These are phyloP conservation scores for Yamadazyma songkhlaensis DNA, from an alignment of 1,139 yeast species.

Conservation along the genomic window DNA sequence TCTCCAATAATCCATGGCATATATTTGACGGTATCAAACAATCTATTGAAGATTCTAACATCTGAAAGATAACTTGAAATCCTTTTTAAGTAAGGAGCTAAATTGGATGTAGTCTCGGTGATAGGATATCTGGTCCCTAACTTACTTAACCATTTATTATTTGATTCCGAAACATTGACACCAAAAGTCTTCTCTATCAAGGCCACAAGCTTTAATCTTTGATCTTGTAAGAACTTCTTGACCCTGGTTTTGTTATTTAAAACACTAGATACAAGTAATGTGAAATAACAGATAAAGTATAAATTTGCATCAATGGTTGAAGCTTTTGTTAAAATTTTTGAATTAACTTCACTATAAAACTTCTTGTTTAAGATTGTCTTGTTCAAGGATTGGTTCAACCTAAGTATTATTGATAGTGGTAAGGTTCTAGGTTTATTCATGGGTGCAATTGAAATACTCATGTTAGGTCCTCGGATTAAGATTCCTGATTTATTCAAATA, in stretches of 20 bases:
- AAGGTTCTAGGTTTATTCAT: slow-evolving; percentile 8
- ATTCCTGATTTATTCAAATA: not conserved
- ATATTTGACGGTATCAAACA: slow-evolving; percentile 50
- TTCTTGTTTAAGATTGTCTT: slow-evolving; percentile 32
- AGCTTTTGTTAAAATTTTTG: slow-evolving; percentile 34
- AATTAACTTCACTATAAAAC: slow-evolving; percentile 42
- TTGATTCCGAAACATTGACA: slow-evolving; percentile 16
- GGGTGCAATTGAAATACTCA: slow-evolving; percentile 19
- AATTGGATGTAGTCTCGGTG: slow-evolving; percentile 19
- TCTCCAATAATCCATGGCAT: slow-evolving; percentile 51
- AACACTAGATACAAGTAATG: slow-evolving; percentile 38
- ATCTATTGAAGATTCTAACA: slow-evolving; percentile 51
- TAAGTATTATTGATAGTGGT: slow-evolving; percentile 18
- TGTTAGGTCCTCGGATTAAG: slow-evolving; percentile 4
- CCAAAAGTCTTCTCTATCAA: slow-evolving; percentile 17
- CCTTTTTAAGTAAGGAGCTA: slow-evolving; percentile 39
- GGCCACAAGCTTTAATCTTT: slow-evolving; percentile 22
- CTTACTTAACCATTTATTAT: slow-evolving; percentile 14
- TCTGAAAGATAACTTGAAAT: slow-evolving; percentile 50
- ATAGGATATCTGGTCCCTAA: slow-evolving; percentile 5
- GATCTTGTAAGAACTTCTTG: slow-evolving; percentile 26
- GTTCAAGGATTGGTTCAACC: slow-evolving; percentile 20
- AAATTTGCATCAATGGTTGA: slow-evolving; percentile 40
- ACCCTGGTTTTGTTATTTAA: slow-evolving; percentile 39
- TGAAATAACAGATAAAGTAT: slow-evolving; percentile 45